Percentiles rank a stretch among this genome's conserved stretches.
Evolutionary conservation across 2,329 filamentous ascomycete genomes (phyloP).

Genomic region (Fusarium pilosicola): DNA sequence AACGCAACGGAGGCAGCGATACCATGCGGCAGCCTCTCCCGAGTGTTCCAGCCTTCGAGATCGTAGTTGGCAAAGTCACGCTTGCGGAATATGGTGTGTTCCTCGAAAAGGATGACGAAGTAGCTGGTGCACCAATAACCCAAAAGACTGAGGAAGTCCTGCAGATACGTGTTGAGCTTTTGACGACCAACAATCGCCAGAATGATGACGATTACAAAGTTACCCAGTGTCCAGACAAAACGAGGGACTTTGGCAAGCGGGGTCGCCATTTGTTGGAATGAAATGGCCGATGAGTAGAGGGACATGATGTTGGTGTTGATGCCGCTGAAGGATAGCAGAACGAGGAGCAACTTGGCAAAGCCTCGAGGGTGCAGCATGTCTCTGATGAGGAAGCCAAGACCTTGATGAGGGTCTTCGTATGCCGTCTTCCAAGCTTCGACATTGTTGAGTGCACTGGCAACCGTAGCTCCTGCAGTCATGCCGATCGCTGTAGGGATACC

Average conservation of each 20-base stretch:
- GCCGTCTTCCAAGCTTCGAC: background rate
- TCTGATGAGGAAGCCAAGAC: conserved; percentile 6
- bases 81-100: conserved; percentile 10
- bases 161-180: conserved; percentile 8
- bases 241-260: conserved; percentile 1
- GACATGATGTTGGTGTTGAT: conserved; percentile 18
- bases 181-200: conserved; percentile 1
- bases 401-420: background rate
- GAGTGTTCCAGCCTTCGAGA: background rate
- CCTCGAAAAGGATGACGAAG: conserved; percentile 8
- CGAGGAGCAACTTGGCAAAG: background rate
- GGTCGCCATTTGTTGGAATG: conserved; percentile 4
- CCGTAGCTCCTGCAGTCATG: conserved; percentile 4
- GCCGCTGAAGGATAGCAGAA: conserved; percentile 1
- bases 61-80: conserved; percentile 3
- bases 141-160: conserved; percentile 2
- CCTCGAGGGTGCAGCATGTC: conserved; percentile 4
- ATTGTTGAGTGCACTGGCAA: conserved; percentile 6
- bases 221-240: conserved; percentile 5
- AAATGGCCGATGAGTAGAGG: conserved; percentile 7
- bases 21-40: background rate
- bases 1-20: conserved; percentile 4
- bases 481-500: conserved; percentile 6
- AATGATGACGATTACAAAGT: conserved; percentile 1
- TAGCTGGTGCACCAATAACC: conserved; percentile 16